Conservation (phyloP, 2,329 filamentous ascomycete genomes). For the Xylariaceae sp. region DNA sequence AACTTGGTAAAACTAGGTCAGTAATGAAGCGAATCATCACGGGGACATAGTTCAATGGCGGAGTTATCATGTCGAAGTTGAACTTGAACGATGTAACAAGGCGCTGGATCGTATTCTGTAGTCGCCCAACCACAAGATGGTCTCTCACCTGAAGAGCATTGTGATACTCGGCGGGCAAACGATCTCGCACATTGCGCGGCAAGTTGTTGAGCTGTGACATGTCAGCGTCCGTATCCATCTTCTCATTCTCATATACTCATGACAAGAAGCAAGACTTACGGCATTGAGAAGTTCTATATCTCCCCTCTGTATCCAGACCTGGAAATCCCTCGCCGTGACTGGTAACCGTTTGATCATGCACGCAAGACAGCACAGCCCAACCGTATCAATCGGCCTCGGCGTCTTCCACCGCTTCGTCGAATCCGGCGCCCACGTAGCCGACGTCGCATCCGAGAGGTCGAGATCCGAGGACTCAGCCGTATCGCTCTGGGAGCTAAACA, state of each 20-base stretch:
- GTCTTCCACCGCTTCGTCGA: slow-evolving; percentile 46
- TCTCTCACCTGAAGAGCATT: slow-evolving; percentile 50
- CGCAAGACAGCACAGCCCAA: slow-evolving; percentile 76
- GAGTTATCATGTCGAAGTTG: slow-evolving; percentile 67
- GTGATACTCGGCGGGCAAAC: slow-evolving; percentile 58
- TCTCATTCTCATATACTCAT: too few species aligned
- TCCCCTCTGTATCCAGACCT: slow-evolving; percentile 60
- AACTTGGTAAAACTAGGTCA: slow-evolving; percentile 69
- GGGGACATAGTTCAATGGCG: slow-evolving; percentile 64
- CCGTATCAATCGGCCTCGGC: slow-evolving; percentile 67
- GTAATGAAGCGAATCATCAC: slow-evolving; percentile 65
- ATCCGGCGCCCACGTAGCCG: slow-evolving; percentile 40
- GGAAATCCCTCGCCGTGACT: slow-evolving; percentile 67
- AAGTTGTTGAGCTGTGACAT: slow-evolving; percentile 47
- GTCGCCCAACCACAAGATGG: slow-evolving; percentile 46
- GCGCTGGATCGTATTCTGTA: slow-evolving; percentile 61
- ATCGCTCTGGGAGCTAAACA: slow-evolving; percentile 56
- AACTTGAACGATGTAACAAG: slow-evolving; percentile 58
- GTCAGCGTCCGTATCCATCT: background rate
- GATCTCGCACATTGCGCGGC: slow-evolving; percentile 59
- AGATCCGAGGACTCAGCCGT: slow-evolving; percentile 29
- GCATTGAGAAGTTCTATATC: slow-evolving; percentile 68
- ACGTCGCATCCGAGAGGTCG: slow-evolving; percentile 31
- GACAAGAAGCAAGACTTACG: slow-evolving; percentile 36
- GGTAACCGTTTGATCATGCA: slow-evolving; percentile 70